Evolutionary conservation across 2,329 filamentous ascomycete genomes (phyloP).

Genomic region (Diaporthe capsici): DNA sequence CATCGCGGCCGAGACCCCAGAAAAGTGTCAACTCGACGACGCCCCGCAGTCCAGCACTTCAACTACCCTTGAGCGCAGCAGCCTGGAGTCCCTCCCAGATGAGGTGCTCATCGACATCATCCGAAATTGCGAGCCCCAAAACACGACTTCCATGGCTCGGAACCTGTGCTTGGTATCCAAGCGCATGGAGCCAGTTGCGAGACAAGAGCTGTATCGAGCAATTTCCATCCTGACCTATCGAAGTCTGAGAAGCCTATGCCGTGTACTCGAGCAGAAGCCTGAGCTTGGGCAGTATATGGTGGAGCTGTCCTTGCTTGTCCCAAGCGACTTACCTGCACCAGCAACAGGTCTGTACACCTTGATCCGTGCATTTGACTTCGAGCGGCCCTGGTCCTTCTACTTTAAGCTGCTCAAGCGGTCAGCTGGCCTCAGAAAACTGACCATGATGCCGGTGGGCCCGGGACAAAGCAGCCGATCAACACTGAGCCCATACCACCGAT

Average conservation of each 20-base stretch:
- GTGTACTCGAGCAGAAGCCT: neutral
- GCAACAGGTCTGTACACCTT: too few relatives aligned
- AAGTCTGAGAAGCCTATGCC: neutral
- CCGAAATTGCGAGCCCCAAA: neutral
- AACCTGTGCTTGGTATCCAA: neutral
- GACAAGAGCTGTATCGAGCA: neutral
- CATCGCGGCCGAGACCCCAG: neutral
- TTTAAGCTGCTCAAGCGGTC: neutral
- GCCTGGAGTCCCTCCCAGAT: neutral
- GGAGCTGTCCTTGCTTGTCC: neutral
- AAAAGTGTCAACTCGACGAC: neutral
- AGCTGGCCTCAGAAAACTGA: neutral
- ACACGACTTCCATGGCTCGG: neutral
- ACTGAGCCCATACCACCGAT: fast-evolving
- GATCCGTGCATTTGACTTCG: neutral
- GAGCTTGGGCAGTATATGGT: neutral
- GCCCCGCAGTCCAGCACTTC: too few relatives aligned
- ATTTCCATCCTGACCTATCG: fast-evolving
- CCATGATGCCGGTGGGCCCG: neutral
- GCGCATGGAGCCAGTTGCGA: neutral
- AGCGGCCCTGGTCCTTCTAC: neutral
- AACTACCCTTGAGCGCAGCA: neutral
- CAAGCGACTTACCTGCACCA: too few relatives aligned
- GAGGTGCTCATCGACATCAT: neutral
- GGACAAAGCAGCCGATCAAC: neutral